A percentile compares a stretch with the other conserved stretches of the same genome.
These are phyloP conservation scores for Pestalotiopsis sp. DNA, from an alignment of 2,329 filamentous ascomycete genomes.

Conservation along the genomic window DNA sequence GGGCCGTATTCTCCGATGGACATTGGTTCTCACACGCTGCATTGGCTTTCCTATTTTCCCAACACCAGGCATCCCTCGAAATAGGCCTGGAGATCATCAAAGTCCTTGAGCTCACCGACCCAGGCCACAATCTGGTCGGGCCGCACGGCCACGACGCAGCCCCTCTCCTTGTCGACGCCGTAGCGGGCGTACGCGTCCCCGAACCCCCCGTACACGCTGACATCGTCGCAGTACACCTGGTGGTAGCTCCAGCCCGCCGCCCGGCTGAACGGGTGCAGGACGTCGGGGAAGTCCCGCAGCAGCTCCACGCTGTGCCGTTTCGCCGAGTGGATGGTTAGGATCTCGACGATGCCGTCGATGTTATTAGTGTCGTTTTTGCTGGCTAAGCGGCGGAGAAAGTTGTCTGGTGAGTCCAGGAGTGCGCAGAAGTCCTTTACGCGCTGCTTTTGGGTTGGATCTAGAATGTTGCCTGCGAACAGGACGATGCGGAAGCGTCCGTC, in stretches of 20 bases:
- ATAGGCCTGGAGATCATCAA: constrained; percentile 35
- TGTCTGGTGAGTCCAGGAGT: constrained; percentile 35
- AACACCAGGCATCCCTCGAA: constrained; percentile 33
- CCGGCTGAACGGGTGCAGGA: constrained; percentile 49
- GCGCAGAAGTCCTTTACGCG: constrained; percentile 51
- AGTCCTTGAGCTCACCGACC: constrained; percentile 40
- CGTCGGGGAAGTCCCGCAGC: constrained; percentile 50
- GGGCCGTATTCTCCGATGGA: no score
- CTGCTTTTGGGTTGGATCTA: constrained; percentile 41
- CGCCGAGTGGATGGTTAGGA: constrained; percentile 63
- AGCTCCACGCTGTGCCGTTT: constrained; percentile 52
- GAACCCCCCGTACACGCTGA: constrained; percentile 56
- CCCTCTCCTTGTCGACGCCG: constrained; percentile 56
- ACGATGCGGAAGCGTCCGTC: constrained; percentile 62
- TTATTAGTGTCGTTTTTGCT: no score
- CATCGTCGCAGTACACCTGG: constrained; percentile 59
- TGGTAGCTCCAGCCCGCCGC: constrained; percentile 56
- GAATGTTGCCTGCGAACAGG: constrained; percentile 64
- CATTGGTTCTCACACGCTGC: neutral
- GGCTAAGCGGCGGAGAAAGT: constrained; percentile 21
- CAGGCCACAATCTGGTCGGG: constrained; percentile 69
- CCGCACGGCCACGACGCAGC: constrained; percentile 61
- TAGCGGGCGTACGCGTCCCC: constrained; percentile 57
- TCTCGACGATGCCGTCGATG: constrained; percentile 49
- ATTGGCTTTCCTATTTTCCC: neutral